Base-by-base conservation (phyloP, 2,329 filamentous ascomycete genomes). In the Colletotrichum abscissum region DNA sequence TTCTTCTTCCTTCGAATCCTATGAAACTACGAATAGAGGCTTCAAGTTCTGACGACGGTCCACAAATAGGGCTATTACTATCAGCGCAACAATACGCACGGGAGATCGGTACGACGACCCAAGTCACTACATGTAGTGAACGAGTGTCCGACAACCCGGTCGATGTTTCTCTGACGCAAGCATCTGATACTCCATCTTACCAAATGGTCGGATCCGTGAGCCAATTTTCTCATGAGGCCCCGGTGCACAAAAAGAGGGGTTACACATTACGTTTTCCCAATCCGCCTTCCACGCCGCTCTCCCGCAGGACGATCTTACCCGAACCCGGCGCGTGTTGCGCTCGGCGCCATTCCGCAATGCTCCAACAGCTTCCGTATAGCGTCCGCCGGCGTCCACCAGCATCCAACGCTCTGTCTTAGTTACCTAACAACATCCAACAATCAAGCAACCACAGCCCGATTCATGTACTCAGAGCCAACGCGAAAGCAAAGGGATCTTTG, bases 141-240 rank as follows among this genome's bases (percentile, higher is more conserved):
- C 46, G 30, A 33, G n/a, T 11, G 4, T 46, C 60, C 60, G n/a
- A 42, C 24, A 52, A 63, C 60, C 60, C 46, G 60, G 60, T 63
- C 46, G 24, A n/a, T 14, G 42, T 35, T 46, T 14, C 30, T 30
- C 28, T 16, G 14, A 24, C 28, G 19, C 12, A 54, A 26, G 19
- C 42, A 49, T 49, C 42, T n/a, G 8, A 9, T n/a, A n/a, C 42
- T 49, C 42, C 42, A 49, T n/a, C 7, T n/a, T 14, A n/a, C 42
- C 42, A 52, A 12, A 12, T 63, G 5, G n/a, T 49, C 19, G n/a
- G 46, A 26, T 16, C 14, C 28, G n/a, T 54, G 28, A 26, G 42
- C 28, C 19, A 54, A 35, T 63, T 26, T 54, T 30, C 28, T 30
- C 60, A n/a, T n/a, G 19, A 54, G 24, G 24, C 22, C 28, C 46